Evolutionary conservation across 2,329 filamentous ascomycete genomes (phyloP), one percentile per base, ranked within the genome.

Genomic region (Chaetomiaceae sp.): DNA sequence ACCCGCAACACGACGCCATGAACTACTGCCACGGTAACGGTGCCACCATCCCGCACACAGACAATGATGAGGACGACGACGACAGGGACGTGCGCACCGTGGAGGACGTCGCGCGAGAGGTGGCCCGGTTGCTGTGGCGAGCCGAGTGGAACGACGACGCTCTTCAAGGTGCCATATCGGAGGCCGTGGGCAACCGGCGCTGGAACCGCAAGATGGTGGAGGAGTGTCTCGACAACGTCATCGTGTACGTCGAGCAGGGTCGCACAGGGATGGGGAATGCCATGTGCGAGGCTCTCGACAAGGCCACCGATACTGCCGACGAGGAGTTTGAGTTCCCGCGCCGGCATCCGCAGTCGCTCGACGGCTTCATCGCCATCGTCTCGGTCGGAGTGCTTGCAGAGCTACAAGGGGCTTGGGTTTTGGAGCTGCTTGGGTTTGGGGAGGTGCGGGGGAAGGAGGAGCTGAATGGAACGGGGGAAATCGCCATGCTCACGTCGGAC

Each of bases 401-500:
- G 38, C 55, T 61, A 55, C 50, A 51, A 34, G 61, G 59, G 4
- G 55, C 55, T 1, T 62, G 61, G 61, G 53, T 57, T 38, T 32
- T 62, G 48, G 58, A 58, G 50, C 34, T 58, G 40, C 49, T 62
- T 10, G 61, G 61, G 14, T 62, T 62, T 18, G 59, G 57, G 3
- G 51, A 58, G 49, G 48, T 58, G n/a, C 23, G 33, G 2, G 54
- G 45, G 4, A 50, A 53, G n/a, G 42, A 54, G 27, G 36, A 40
- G 41, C 11, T 37, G 2, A n/a, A 49, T 7, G 45, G 51, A 3
- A 27, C 32, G n/a, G 38, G 41, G 4, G 51, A 55, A 37, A 43
- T 59, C 11, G 49, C 46, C 21, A 59, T 58, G 55, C 23, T 46
- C 33, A 52, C 58, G 21, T 54, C 38, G 25, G 56, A 55, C 43